Conservation (phyloP, 202 grass and related monocot species). For the Hordeum pubiflorum region DNA sequence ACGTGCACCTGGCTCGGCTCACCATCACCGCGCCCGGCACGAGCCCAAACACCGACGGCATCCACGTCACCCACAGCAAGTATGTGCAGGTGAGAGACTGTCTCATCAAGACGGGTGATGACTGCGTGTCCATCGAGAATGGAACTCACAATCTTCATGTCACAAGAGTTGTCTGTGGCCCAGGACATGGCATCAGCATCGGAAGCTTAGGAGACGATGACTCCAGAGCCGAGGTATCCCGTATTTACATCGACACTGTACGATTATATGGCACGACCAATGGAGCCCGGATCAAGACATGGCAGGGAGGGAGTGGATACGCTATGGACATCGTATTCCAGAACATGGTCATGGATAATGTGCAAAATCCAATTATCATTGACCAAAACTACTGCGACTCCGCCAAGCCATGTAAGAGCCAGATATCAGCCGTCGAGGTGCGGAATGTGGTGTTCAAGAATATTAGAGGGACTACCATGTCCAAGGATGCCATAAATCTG, state of each 20-base stretch:
- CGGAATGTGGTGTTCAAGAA: constrained; percentile 46
- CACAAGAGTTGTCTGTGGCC: constrained; percentile 51
- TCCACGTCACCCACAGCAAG: constrained; percentile 46
- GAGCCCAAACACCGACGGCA: constrained; percentile 74
- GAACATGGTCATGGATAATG: constrained; percentile 57
- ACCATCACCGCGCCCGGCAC: constrained; percentile 37
- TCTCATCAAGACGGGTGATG: constrained; percentile 66
- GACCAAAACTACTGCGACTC: constrained; percentile 69
- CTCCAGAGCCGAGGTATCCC: constrained; percentile 46
- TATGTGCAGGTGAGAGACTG: constrained; percentile 43
- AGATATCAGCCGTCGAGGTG: constrained; percentile 45
- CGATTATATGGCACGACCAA: constrained; percentile 52
- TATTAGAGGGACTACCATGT: constrained; percentile 59
- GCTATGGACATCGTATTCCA: constrained; percentile 58
- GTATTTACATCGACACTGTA: constrained; percentile 43
- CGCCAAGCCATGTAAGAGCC: constrained; percentile 26
- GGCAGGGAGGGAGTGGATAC: constrained; percentile 64
- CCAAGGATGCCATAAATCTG: constrained; percentile 45
- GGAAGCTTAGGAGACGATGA: constrained; percentile 57
- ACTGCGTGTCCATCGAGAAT: constrained; percentile 66
- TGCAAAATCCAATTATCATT: constrained; percentile 71
- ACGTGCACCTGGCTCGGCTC: constrained; percentile 19
- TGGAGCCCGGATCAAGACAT: constrained; percentile 72
- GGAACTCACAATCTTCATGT: constrained; percentile 39
- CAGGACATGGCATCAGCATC: constrained; percentile 80